phyloP scores from a whole-genome alignment of 768 basidiomycete genomes.

The Imleria badia region DNA sequence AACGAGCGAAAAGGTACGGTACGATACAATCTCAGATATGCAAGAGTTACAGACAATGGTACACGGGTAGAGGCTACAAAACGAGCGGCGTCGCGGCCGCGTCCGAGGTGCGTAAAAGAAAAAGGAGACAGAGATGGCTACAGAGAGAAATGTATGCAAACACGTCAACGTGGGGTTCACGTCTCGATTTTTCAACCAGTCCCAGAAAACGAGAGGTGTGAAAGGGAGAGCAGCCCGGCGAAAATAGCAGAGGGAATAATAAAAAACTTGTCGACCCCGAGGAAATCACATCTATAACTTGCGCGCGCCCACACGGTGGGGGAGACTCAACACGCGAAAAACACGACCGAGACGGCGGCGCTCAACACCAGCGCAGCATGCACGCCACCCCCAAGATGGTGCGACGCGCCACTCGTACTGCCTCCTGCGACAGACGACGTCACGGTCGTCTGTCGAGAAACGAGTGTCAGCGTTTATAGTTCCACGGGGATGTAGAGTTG shows the following conservation, averaged over 20 bases:
- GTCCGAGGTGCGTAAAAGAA: neutral
- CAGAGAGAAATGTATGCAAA: neutral
- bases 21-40: neutral
- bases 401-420: slow-evolving; percentile 12
- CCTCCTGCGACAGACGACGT: no score
- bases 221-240: neutral
- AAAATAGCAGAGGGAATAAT: no score
- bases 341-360: slow-evolving; percentile 1
- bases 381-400: slow-evolving; percentile 5
- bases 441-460: no score
- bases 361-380: slow-evolving; percentile 2
- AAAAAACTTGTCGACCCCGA: no score
- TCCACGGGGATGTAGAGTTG: no score
- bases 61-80: neutral
- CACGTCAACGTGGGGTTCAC: neutral
- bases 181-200: neutral
- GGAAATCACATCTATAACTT: no score
- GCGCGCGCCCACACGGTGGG: no score
- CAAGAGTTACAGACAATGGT: neutral
- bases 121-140: neutral
- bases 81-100: neutral
- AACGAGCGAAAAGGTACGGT: neutral
- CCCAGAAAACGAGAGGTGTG: neutral
- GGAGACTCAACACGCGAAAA: slow-evolving; percentile 3
- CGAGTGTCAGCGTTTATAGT: no score